Conservation (phyloP, 306 rosid genomes). For the Psophocarpus tetragonolobus region DNA sequence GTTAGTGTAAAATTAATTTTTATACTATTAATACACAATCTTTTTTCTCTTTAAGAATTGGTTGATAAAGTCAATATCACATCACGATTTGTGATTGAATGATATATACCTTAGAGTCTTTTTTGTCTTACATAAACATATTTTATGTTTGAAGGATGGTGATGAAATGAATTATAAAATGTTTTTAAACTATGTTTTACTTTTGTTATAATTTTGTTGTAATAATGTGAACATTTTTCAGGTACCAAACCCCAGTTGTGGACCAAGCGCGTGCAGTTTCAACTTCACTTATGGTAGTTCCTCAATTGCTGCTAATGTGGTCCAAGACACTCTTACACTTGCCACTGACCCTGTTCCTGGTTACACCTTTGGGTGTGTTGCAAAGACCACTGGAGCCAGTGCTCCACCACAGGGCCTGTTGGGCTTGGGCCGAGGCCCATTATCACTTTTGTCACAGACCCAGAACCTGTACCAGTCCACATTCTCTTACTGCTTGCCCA, state of each 20-base stretch:
- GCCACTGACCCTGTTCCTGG: slow-evolving; percentile 64
- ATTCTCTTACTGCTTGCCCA: slow-evolving; percentile 92
- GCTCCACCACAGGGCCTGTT: slow-evolving; percentile 80
- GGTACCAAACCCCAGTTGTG: slow-evolving; percentile 89
- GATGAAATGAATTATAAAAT: too few species aligned
- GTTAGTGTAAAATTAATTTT: too few species aligned
- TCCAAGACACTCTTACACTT: slow-evolving; percentile 70
- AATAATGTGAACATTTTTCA: slow-evolving; percentile 41
- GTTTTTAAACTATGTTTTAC: too few species aligned
- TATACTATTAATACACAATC: too few species aligned
- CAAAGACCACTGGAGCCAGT: slow-evolving; percentile 63
- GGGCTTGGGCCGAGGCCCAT: slow-evolving; percentile 96
- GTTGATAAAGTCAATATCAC: too few species aligned
- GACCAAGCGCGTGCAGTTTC: slow-evolving; percentile 63
- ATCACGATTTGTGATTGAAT: too few species aligned
- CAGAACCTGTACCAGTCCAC: slow-evolving; percentile 80
- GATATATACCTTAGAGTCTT: too few species aligned
- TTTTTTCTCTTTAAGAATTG: too few species aligned
- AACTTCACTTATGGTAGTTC: slow-evolving; percentile 87
- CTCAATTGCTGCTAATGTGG: slow-evolving; percentile 56
- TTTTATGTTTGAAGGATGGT: too few species aligned
- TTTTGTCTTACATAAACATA: too few species aligned
- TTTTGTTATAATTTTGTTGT: too few species aligned
- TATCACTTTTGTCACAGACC: slow-evolving; percentile 73
- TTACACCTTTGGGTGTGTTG: slow-evolving; percentile 81